A percentile compares a stretch with the other conserved stretches of the same genome.
These are phyloP conservation scores for Termitomyces heimii DNA, from an alignment of 768 basidiomycete genomes.

Conservation along the genomic window DNA sequence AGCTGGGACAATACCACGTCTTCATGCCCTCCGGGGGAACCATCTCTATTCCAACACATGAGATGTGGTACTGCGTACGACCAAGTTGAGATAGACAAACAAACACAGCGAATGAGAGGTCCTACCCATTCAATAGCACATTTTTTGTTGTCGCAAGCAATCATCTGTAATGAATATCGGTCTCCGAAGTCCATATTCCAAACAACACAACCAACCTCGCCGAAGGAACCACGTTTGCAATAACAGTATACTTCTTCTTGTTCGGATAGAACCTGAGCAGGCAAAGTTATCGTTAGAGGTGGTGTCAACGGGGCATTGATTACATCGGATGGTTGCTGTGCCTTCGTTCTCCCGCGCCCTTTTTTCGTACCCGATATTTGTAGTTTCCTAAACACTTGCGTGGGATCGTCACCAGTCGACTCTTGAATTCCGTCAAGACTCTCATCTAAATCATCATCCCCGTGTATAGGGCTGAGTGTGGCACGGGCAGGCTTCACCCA, in stretches of 20 bases:
- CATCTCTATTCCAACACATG: conserved; percentile 55
- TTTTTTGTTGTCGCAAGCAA: conserved; percentile 70
- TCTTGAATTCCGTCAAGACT: neutral
- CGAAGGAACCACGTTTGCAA: conserved; percentile 76
- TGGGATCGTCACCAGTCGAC: neutral
- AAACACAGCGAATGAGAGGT: conserved; percentile 7
- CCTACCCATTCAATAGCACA: conserved; percentile 84
- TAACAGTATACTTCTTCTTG: conserved; percentile 64
- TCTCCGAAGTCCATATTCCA: conserved; percentile 3
- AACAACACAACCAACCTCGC: conserved; percentile 49
- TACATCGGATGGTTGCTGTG: conserved; percentile 12
- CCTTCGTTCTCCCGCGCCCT: conserved; percentile 18
- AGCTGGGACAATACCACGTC: conserved; percentile 71
- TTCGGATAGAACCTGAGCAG: conserved; percentile 19
- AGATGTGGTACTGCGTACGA: conserved; percentile 59
- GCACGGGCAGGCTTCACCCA: conserved; percentile 40
- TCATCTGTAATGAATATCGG: conserved; percentile 51
- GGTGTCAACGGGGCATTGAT: conserved; percentile 9
- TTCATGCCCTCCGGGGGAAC: conserved; percentile 42
- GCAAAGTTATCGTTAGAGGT: conserved; percentile 31
- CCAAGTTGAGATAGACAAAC: neutral
- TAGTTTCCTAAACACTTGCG: neutral
- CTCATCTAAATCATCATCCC: conserved; percentile 17
- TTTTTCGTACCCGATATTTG: conserved; percentile 6
- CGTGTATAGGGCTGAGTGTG: conserved; percentile 36